Base-by-base conservation (phyloP, 495 filamentous ascomycete genomes). In the Daldinia grandis region DNA sequence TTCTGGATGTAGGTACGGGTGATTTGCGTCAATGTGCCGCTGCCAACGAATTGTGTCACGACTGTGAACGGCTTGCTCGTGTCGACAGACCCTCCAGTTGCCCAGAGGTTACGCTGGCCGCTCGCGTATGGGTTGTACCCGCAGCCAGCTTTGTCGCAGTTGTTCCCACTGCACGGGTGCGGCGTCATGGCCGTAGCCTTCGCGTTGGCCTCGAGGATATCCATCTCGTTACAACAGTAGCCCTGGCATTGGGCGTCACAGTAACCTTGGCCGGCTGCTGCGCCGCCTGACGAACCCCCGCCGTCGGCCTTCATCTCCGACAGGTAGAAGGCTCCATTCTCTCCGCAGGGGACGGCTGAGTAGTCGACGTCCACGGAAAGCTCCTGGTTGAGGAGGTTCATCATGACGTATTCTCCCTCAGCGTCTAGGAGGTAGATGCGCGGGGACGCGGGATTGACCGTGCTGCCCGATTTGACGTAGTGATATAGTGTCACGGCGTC, bases 241-340 rank as follows among this genome's bases (percentile, higher is more conserved):
- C 83, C 82, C 38, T 76, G 79, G 73, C 87, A 90, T 63, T 90
- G 87, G 15, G 85, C 81, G 74, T 89, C 87, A 65, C 87, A 90
- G 77, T 90, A 90, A 0, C 87, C 87, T 30, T 85, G 83, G 1
- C 87, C 87, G 67, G 87, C 87, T 8, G 76, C 71, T 17, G 87
- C 86, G 31, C 86, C 85, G 2, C 83, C 85, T 19, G 78, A 72
- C 72, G 78, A 81, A 55, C 81, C 76, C 6, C 87, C 85, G 44
- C 86, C 86, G 60, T 83, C 76, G 9, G 71, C 64, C 8, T 75
- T 66, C 86, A 89, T 89, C 69, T 87, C 83, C 7, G 84, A 81
- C 8, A 88, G 79, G 71, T 88, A 89, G 5, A 90, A 76, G 0
- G 87, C 87, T 15, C 86, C 86, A 73, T 89, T 90, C 76, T 87